These are phyloP conservation scores for Takashimella koratensis DNA, from an alignment of 1,284 basidiomycete genomes.

Conservation along the genomic window DNA sequence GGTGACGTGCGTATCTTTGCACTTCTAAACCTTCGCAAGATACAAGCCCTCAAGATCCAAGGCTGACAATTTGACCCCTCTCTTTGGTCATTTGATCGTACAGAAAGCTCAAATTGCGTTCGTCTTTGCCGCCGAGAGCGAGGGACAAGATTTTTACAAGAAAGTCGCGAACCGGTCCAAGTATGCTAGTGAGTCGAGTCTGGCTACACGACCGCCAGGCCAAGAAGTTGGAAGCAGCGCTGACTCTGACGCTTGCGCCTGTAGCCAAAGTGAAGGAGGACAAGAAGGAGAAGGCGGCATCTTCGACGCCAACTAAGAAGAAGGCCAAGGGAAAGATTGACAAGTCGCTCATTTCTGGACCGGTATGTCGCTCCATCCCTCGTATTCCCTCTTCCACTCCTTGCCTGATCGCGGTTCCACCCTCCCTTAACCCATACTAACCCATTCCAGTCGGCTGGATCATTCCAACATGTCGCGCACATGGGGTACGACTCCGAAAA, in stretches of 20 bases:
- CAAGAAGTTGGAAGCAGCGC: background rate
- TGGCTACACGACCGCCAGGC: background rate
- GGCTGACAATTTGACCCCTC: too few relatives aligned
- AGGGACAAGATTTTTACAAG: constrained; percentile 85
- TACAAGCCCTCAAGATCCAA: background rate
- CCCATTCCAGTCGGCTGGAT: constrained; percentile 56
- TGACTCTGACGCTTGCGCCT: background rate
- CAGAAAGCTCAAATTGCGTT: constrained; percentile 62
- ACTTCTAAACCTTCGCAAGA: background rate
- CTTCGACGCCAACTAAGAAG: constrained; percentile 53
- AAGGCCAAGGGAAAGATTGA: constrained; percentile 70
- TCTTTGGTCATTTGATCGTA: too few relatives aligned
- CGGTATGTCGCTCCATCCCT: constrained; percentile 45
- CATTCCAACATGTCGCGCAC: constrained; percentile 88
- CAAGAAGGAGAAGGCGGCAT: constrained; percentile 36
- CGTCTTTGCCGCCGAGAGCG: constrained; percentile 82
- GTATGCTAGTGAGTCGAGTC: constrained; percentile 55
- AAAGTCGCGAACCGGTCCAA: constrained; percentile 71
- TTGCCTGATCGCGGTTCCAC: too few relatives aligned
- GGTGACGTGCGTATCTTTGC: constrained; percentile 68
- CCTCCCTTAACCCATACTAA: too few relatives aligned
- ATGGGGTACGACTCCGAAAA: constrained; percentile 89
- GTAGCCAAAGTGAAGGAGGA: constrained; percentile 42
- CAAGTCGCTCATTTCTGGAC: constrained; percentile 86
- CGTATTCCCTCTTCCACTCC: background rate